Evolutionary conservation across 306 rosid genomes (phyloP).

Genomic region (Sphenostylis stenocarpa): DNA sequence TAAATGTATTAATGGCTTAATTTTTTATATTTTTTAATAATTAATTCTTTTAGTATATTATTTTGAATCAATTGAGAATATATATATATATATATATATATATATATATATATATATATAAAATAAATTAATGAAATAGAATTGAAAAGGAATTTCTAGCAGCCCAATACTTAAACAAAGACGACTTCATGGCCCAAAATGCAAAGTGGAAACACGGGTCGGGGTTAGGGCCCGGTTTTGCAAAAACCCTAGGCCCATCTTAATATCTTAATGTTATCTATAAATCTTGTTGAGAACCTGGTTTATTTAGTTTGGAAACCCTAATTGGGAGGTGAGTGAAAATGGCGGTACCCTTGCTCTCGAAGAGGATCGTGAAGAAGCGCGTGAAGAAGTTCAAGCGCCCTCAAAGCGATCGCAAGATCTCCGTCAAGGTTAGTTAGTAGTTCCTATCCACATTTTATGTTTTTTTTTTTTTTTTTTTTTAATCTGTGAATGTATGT

Average conservation of each 20-base stretch:
- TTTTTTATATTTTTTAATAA: too few relatives aligned
- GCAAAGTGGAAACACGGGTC: too few relatives aligned
- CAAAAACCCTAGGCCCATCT: background rate
- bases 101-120: too few relatives aligned
- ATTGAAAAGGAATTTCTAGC: background rate
- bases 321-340: background rate
- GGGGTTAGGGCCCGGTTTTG: background rate
- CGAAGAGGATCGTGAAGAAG: slow-evolving; percentile 79
- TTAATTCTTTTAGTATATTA: too few relatives aligned
- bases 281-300: background rate
- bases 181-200: background rate
- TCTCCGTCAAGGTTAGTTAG: slow-evolving; percentile 66
- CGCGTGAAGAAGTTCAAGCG: slow-evolving; percentile 76
- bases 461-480: too few relatives aligned
- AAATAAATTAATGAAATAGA: too few relatives aligned
- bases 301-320: background rate
- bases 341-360: slow-evolving; percentile 74
- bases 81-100: too few relatives aligned
- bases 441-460: background rate
- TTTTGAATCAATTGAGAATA: too few relatives aligned
- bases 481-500: background rate
- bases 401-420: slow-evolving; percentile 83
- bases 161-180: background rate
- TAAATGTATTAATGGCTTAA: too few relatives aligned
- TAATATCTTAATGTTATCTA: background rate